Evolutionary conservation across 257 asterid species (phyloP), one percentile per base, ranked within the genome.

Genomic region (Leonotis leonurus): DNA sequence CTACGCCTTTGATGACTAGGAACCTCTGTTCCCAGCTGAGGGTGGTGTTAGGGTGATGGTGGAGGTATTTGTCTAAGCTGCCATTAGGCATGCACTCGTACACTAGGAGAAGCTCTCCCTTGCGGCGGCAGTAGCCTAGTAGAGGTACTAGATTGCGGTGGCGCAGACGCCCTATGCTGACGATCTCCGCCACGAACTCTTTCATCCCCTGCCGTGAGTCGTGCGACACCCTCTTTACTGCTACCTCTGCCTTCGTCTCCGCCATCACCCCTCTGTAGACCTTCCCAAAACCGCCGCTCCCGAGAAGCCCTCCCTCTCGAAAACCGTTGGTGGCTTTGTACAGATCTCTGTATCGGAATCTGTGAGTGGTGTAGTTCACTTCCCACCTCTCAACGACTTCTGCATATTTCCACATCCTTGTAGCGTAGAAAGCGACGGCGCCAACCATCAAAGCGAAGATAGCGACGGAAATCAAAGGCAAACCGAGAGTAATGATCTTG

Each of bases 51-150:
- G 87, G 86, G 5, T 68, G 56, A 29, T 73, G 74, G 8, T 72
- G 75, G 1, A 87, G 61, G 35, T 45, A 76, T 33, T 65, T 87
- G 59, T 87, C 95, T 1, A 84, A 70, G 55, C 95, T 84, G 18
- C 95, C 93, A 16, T 83, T 82, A 1, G 85, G 80, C 95, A 86
- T 86, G 77, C 68, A 83, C 0, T 86, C 95, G 18, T 86, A 86
- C 14, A 84, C 90, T 70, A 87, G 44, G 13, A 82, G 82, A 3
- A 87, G 60, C 62, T 87, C 90, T 1, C 77, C 71, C 71, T 60
- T 73, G 0, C 90, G 71, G 11, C 93, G 75, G 62, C 95, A 84
- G 17, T 78, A 87, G 3, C 95, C 95, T 36, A 81, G 40, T 1
- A 87, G 69, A 0, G 84, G 73, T 30, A 87, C 95, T 18, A 87